Conservation (phyloP, 495 filamentous ascomycete species). For the Aspergillus biplanus region DNA sequence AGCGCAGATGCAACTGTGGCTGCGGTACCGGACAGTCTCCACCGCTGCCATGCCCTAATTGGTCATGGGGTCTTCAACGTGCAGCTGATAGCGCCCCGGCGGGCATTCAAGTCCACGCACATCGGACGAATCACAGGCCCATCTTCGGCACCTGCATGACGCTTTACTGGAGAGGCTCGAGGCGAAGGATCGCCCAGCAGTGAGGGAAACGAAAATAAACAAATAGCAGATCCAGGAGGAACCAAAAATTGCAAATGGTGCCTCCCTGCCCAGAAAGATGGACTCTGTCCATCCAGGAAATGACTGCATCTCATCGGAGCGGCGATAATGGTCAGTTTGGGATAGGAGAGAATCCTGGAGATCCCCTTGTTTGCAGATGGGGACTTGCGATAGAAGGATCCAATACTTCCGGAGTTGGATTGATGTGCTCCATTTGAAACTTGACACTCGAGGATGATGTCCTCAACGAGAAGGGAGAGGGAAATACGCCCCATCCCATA, state of each 20-base stretch:
- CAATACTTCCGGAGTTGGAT: not conserved
- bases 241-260: not conserved
- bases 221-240: conserved; percentile 10
- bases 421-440: conserved; percentile 16
- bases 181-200: conserved; percentile 20
- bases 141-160: conserved; percentile 27
- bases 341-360: not conserved
- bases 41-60: conserved; percentile 21
- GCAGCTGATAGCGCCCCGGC: conserved; percentile 34
- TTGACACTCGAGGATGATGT: conserved; percentile 6
- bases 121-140: conserved; percentile 25
- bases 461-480: not conserved
- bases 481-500: not conserved
- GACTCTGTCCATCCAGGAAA: conserved; percentile 11
- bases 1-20: conserved; percentile 14
- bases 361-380: conserved; percentile 2
- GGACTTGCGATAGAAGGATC: not conserved
- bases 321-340: too few species aligned
- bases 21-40: conserved; percentile 18
- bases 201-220: conserved; percentile 16
- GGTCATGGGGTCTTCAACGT: conserved; percentile 23
- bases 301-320: too few species aligned
- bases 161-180: conserved; percentile 28
- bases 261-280: not conserved
- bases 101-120: conserved; percentile 23